Conservation (phyloP, 495 filamentous ascomycete species). For the Penicillium turbatum region DNA sequence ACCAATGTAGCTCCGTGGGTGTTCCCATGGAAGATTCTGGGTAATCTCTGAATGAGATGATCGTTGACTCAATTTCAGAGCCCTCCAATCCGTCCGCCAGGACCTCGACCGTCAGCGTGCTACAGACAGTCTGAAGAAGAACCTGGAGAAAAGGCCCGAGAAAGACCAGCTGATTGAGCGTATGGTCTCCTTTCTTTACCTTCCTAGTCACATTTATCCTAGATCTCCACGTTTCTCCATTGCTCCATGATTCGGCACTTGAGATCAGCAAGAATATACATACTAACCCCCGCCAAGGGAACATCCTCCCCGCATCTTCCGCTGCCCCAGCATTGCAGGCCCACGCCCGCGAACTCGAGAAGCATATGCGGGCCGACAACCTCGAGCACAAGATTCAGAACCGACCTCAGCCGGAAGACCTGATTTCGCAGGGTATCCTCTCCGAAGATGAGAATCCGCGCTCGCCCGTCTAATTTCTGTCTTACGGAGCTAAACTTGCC, state of each 20-base stretch:
- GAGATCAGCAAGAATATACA: too few relatives aligned
- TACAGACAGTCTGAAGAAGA: slow-evolving; percentile 62
- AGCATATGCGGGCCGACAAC: slow-evolving; percentile 77
- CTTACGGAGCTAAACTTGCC: neutral
- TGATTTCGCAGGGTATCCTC: slow-evolving; percentile 75
- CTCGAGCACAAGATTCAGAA: slow-evolving; percentile 78
- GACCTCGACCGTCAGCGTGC: slow-evolving; percentile 64
- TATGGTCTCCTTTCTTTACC: slow-evolving; percentile 36
- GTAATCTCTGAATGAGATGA: neutral
- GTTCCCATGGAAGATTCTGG: neutral
- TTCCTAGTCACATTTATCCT: neutral
- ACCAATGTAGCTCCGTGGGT: slow-evolving; percentile 63
- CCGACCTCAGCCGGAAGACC: slow-evolving; percentile 66
- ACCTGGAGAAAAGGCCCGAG: slow-evolving; percentile 59
- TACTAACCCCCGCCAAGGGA: slow-evolving; percentile 45
- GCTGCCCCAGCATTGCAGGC: slow-evolving; percentile 72
- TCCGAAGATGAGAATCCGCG: slow-evolving; percentile 54
- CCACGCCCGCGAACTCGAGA: slow-evolving; percentile 74
- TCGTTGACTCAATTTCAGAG: slow-evolving; percentile 28
- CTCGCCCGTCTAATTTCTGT: slow-evolving; percentile 9
- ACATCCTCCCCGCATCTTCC: slow-evolving; percentile 67
- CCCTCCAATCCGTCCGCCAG: slow-evolving; percentile 56
- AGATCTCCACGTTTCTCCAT: neutral
- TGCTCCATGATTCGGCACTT: too few relatives aligned
- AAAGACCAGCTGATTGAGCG: slow-evolving; percentile 67